Conservation (phyloP, 2,329 filamentous ascomycete genomes). For the Esteya vermicola region DNA sequence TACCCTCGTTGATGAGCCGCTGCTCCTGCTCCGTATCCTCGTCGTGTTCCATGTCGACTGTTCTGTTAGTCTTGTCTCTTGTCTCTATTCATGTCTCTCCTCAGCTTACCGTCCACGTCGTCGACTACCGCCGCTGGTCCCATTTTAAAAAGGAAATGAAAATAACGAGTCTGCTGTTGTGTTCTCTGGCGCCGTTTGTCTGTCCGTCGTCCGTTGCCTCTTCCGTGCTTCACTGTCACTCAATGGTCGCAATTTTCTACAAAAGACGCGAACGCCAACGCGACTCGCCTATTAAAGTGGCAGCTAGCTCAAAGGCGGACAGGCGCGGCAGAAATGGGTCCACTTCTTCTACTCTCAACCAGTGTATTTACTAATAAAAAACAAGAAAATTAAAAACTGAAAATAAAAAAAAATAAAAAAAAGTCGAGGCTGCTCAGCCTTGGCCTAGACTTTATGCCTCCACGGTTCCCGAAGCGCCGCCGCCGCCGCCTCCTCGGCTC, state of each 20-base stretch:
- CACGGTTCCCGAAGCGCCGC: neutral
- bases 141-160: conserved; percentile 23
- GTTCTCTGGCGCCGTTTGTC: too few relatives aligned
- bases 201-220: too few relatives aligned
- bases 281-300: conserved; percentile 8
- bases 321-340: conserved; percentile 4
- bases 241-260: neutral
- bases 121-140: conserved; percentile 32
- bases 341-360: too few relatives aligned
- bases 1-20: conserved; percentile 88
- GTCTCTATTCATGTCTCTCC: neutral
- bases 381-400: too few relatives aligned
- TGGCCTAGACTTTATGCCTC: too few relatives aligned
- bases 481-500: neutral
- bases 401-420: too few relatives aligned
- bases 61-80: neutral
- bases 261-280: neutral
- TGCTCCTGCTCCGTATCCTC: conserved; percentile 62
- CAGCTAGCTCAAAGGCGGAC: neutral
- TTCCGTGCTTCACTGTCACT: too few relatives aligned
- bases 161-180: too few relatives aligned
- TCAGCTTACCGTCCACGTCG: conserved; percentile 30
- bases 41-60: conserved; percentile 41
- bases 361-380: too few relatives aligned
- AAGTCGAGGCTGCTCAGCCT: too few relatives aligned